phyloP scores from a whole-genome alignment of 1,284 basidiomycete species.

The Boletellus deceptivus region DNA sequence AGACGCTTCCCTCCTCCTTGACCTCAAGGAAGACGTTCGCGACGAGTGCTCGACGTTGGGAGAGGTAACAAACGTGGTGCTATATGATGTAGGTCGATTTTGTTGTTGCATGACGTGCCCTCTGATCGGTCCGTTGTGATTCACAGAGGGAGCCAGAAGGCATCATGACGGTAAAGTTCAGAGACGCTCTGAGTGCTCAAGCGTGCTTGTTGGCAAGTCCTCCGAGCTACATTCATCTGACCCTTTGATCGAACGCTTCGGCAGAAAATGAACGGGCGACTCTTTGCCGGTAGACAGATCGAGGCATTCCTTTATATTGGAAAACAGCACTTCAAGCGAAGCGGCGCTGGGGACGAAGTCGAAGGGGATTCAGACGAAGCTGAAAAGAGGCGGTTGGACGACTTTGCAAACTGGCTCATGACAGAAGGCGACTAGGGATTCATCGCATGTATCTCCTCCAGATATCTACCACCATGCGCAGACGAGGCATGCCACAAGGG shows the following conservation, averaged over 20 bases:
- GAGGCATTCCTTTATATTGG: slow-evolving; percentile 81
- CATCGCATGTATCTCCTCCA: slow-evolving; percentile 6
- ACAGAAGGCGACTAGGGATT: slow-evolving; percentile 59
- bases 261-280: slow-evolving; percentile 95
- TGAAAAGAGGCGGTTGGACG: slow-evolving; percentile 82
- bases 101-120: background rate
- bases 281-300: slow-evolving; percentile 83
- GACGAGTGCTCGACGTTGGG: slow-evolving; percentile 91
- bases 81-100: slow-evolving; percentile 82
- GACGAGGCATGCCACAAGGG: background rate
- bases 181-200: slow-evolving; percentile 82
- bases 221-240: background rate
- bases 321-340: slow-evolving; percentile 78
- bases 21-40: slow-evolving; percentile 94
- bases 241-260: background rate
- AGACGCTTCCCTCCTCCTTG: slow-evolving; percentile 84
- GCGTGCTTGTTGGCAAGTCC: slow-evolving; percentile 80
- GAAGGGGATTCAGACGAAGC: slow-evolving; percentile 65
- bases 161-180: slow-evolving; percentile 95
- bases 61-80: slow-evolving; percentile 94
- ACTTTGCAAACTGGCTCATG: slow-evolving; percentile 87
- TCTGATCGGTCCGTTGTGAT: slow-evolving; percentile 1
- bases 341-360: slow-evolving; percentile 57
- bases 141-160: slow-evolving; percentile 88
- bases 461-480: background rate